A percentile compares a stretch with the other conserved stretches of the same genome.
Conservation (phyloP, 192 early-diverging fungal genomes). For the Gryganskiella cystojenkinii region DNA sequence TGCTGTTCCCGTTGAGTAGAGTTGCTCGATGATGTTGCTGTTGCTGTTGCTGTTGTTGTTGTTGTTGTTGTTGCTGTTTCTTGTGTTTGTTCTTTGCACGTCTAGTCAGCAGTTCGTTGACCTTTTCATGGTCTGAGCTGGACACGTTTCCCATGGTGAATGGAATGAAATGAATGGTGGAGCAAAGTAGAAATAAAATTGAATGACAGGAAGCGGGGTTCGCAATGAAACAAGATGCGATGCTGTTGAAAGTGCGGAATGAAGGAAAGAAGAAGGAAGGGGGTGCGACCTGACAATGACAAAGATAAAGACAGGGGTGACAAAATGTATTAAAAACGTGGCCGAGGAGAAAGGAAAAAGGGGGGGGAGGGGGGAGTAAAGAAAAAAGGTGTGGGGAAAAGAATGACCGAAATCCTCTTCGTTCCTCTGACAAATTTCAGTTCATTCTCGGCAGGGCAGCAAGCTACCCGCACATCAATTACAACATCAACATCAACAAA, state of each 20-base stretch:
- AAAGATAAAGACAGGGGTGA: neutral
- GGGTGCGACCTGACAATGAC: no score
- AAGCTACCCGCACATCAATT: no score
- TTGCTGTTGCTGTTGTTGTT: conserved; percentile 27
- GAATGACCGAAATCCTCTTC: neutral
- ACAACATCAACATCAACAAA: no score
- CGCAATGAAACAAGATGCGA: neutral
- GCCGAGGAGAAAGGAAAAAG: neutral
- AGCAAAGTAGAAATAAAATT: neutral
- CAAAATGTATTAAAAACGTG: no score
- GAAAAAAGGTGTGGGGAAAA: neutral
- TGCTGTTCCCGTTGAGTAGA: conserved; percentile 9
- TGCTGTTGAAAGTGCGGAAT: neutral
- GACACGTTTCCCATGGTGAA: conserved; percentile 38
- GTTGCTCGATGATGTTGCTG: conserved; percentile 27
- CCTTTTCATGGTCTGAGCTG: conserved; percentile 42
- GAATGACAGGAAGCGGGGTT: neutral
- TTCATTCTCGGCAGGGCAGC: neutral
- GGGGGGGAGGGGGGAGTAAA: neutral
- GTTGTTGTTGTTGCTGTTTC: conserved; percentile 19
- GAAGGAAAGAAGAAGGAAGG: neutral
- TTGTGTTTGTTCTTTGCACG: conserved; percentile 36
- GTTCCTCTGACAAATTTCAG: neutral
- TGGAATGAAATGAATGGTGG: neutral
- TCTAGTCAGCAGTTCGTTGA: conserved; percentile 34